Evolutionary conservation across 2,329 filamentous ascomycete genomes (phyloP).

Genomic region (Pseudogymnoascus sp.): DNA sequence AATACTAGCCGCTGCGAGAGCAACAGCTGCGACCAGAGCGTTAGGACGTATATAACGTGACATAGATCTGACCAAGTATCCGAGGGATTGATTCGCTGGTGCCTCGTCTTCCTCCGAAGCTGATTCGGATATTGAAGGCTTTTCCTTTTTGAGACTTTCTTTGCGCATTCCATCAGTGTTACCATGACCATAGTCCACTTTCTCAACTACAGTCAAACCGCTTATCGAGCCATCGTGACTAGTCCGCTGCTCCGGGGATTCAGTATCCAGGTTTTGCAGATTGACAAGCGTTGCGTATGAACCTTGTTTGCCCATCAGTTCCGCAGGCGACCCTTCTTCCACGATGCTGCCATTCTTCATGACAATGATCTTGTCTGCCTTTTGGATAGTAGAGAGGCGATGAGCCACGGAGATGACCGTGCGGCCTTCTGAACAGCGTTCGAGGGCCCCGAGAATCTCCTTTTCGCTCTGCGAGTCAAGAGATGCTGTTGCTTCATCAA

Average conservation of each 20-base stretch:
- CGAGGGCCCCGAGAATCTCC: constrained; percentile 62
- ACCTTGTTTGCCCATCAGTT: constrained; percentile 60
- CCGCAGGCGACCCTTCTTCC: constrained; percentile 68
- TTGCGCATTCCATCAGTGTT: neutral
- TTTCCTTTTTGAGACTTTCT: neutral
- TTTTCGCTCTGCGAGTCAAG: constrained; percentile 95
- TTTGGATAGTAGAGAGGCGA: constrained; percentile 83
- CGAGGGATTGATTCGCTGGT: constrained; percentile 14
- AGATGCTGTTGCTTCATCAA: constrained; percentile 93
- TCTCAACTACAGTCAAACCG: constrained; percentile 11
- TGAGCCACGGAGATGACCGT: constrained; percentile 94
- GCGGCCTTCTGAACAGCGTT: constrained; percentile 64
- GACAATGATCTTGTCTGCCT: constrained; percentile 94
- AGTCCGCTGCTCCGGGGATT: constrained; percentile 16
- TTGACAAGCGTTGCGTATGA: constrained; percentile 33
- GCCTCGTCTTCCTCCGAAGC: constrained; percentile 12
- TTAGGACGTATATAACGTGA: constrained; percentile 15
- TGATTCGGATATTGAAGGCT: neutral
- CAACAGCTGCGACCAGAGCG: constrained; percentile 29
- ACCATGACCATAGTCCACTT: constrained; percentile 7
- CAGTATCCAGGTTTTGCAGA: constrained; percentile 27
- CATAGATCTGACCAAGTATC: constrained; percentile 12
- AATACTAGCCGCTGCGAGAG: constrained; percentile 42
- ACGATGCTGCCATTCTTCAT: constrained; percentile 79
- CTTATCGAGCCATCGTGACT: constrained; percentile 12